Conservation (phyloP, 371 early-diverging fungal genomes). For the Mucor sp. region DNA sequence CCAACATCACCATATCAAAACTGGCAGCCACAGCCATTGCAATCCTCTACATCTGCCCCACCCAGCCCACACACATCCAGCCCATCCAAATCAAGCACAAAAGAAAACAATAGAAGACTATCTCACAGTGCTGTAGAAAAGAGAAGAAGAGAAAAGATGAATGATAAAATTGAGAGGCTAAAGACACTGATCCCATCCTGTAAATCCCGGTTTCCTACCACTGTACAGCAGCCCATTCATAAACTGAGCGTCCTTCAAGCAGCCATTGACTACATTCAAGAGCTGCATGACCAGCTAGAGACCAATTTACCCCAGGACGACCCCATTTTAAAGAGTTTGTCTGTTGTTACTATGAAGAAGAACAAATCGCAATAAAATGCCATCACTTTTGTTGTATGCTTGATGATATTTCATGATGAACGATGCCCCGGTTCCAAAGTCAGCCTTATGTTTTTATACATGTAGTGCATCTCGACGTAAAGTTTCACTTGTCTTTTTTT, state of each 20-base stretch:
- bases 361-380: neutral
- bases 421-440: constrained; percentile 4
- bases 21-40: neutral
- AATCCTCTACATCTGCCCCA: neutral
- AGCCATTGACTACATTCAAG: constrained; percentile 67
- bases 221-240: constrained; percentile 58
- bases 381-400: neutral
- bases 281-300: constrained; percentile 28
- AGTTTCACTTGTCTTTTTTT: neutral
- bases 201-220: constrained; percentile 28
- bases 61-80: neutral
- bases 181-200: constrained; percentile 39
- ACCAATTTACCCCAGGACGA: constrained; percentile 12
- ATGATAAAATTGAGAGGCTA: constrained; percentile 47
- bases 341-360: neutral
- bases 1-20: neutral
- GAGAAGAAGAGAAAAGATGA: constrained; percentile 70
- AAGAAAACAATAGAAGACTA: constrained; percentile 51
- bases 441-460: neutral
- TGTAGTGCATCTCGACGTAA: neutral
- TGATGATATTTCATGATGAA: neutral
- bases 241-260: constrained; percentile 66
- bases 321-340: constrained; percentile 14
- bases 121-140: constrained; percentile 75
- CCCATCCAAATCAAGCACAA: neutral